These are phyloP conservation scores for Metschnikowia vanudenii DNA, from an alignment of 805 yeast genomes.

Conservation along the genomic window DNA sequence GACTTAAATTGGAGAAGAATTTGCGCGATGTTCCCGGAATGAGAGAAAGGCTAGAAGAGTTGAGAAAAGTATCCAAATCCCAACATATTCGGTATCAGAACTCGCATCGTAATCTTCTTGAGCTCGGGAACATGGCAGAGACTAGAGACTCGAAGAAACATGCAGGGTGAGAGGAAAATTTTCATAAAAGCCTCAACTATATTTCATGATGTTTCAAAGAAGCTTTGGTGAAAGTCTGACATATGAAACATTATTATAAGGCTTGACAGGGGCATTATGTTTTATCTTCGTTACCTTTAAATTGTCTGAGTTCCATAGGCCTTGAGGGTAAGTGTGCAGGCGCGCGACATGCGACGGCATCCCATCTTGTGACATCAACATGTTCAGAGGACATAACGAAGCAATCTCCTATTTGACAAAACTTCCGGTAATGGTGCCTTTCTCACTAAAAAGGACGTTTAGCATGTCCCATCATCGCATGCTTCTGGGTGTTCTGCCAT, in stretches of 20 bases:
- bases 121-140: slow-evolving; percentile 17
- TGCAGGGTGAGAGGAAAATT: not conserved
- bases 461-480: too few relatives aligned
- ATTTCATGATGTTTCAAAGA: not conserved
- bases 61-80: slow-evolving; percentile 51
- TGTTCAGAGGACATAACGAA: not conserved
- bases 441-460: too few relatives aligned
- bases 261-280: not conserved
- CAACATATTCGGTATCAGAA: slow-evolving; percentile 37
- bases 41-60: slow-evolving; percentile 62
- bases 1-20: slow-evolving; percentile 63
- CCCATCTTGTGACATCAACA: not conserved
- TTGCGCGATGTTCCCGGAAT: slow-evolving; percentile 70
- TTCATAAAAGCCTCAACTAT: too few relatives aligned
- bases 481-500: too few relatives aligned
- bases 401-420: not conserved
- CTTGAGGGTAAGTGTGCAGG: not conserved
- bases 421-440: too few relatives aligned
- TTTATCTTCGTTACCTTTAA: not conserved
- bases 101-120: slow-evolving; percentile 29
- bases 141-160: not conserved
- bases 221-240: not conserved
- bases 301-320: not conserved
- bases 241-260: not conserved
- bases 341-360: not conserved